phyloP scores from a whole-genome alignment of 345 rosid species.

The Orychophragmus violaceus region DNA sequence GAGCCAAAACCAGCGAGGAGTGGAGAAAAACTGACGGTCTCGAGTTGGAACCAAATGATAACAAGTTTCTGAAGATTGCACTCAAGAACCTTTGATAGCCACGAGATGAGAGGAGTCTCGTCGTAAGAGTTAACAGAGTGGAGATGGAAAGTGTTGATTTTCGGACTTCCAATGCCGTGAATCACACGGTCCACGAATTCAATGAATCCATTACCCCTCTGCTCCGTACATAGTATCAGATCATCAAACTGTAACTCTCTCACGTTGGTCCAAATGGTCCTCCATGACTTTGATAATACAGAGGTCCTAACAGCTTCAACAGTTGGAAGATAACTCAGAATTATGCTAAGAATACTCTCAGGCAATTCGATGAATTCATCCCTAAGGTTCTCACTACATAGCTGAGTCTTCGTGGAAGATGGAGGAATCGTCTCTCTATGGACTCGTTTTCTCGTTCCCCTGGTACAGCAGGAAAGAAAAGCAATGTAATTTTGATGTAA shows the following conservation, averaged over 20 bases:
- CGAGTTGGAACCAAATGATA: not conserved
- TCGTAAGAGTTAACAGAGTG: slow-evolving; percentile 5
- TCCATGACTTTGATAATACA: no score
- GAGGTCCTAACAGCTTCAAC: slow-evolving; percentile 18
- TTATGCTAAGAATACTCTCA: not conserved
- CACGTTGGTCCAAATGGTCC: no score
- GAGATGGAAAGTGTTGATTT: slow-evolving; percentile 4
- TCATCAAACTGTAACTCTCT: slow-evolving; percentile 16
- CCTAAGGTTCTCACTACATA: not conserved
- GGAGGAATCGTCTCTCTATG: not conserved
- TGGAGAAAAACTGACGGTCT: not conserved
- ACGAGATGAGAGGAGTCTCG: not conserved
- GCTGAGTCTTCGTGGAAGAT: not conserved
- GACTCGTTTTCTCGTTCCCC: not conserved
- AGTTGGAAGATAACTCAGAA: slow-evolving; percentile 14
- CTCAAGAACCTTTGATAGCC: slow-evolving; percentile 4
- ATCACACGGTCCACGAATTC: slow-evolving; percentile 10
- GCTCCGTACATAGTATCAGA: not conserved
- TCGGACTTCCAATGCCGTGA: not conserved
- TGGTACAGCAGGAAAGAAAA: not conserved
- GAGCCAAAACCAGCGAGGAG: not conserved
- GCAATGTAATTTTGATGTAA: not conserved
- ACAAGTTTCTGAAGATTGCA: slow-evolving; percentile 9
- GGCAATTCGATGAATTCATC: no score
- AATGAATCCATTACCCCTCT: not conserved